Conservation (phyloP, 2,329 filamentous ascomycete species). For the Fusarium sp. region DNA sequence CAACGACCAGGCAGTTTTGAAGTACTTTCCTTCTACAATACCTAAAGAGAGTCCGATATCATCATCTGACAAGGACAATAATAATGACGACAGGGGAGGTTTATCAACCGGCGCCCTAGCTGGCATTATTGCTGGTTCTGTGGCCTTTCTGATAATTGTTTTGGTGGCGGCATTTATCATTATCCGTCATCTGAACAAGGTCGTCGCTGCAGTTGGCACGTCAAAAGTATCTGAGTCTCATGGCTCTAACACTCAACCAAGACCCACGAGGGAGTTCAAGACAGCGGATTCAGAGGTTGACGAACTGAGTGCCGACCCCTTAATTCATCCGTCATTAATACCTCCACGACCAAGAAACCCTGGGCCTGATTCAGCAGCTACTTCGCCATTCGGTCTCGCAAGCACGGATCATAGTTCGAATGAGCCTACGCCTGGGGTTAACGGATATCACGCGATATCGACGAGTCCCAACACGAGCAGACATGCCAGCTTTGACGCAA, state of each 20-base stretch:
- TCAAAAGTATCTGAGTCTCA: slow-evolving; percentile 50
- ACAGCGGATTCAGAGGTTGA: slow-evolving; percentile 58
- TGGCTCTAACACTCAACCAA: slow-evolving; percentile 46
- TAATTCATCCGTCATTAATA: slow-evolving; percentile 55
- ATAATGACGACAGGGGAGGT: slow-evolving; percentile 45
- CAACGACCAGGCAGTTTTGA: slow-evolving; percentile 51
- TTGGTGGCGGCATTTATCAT: slow-evolving; percentile 61
- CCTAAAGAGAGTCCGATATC: slow-evolving; percentile 52
- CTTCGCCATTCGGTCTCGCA: slow-evolving; percentile 34
- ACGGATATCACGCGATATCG: slow-evolving; percentile 41
- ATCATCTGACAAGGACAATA: slow-evolving; percentile 37
- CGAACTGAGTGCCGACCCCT: slow-evolving; percentile 56
- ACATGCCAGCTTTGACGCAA: slow-evolving; percentile 47
- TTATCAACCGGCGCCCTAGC: slow-evolving; percentile 58
- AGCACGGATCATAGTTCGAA: slow-evolving; percentile 47
- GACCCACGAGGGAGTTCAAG: slow-evolving; percentile 53
- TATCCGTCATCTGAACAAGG: slow-evolving; percentile 61
- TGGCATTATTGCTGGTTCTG: slow-evolving; percentile 64
- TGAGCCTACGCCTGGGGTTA: slow-evolving; percentile 42
- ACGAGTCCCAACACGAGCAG: slow-evolving; percentile 43
- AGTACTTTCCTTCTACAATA: slow-evolving; percentile 58
- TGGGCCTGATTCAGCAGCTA: slow-evolving; percentile 32
- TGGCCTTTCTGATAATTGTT: slow-evolving; percentile 60
- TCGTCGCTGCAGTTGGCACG: slow-evolving; percentile 55
- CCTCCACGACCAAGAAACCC: slow-evolving; percentile 45